A percentile compares a stretch with the other conserved stretches of the same genome.
These are phyloP conservation scores for Alnus rubra DNA, from an alignment of 306 rosid genomes.

Conservation along the genomic window DNA sequence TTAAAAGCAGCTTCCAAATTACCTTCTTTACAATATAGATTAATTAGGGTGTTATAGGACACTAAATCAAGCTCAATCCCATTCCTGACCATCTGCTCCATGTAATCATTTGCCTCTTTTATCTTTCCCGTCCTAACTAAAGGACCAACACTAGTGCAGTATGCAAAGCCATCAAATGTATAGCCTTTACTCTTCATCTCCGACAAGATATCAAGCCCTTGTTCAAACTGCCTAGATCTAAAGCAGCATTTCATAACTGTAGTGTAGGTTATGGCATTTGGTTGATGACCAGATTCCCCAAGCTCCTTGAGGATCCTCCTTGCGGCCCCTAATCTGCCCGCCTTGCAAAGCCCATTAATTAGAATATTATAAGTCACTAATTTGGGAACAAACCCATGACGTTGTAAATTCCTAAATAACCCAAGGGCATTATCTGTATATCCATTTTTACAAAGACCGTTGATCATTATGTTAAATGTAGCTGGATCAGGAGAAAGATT, in stretches of 20 bases:
- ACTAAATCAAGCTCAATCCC: slow-evolving; percentile 64
- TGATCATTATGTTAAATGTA: slow-evolving; percentile 66
- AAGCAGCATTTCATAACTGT: slow-evolving; percentile 72
- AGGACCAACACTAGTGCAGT: slow-evolving; percentile 69
- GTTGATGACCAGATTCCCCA: slow-evolving; percentile 50
- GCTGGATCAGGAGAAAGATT: slow-evolving; percentile 39
- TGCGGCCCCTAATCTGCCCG: slow-evolving; percentile 43
- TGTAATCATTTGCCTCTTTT: slow-evolving; percentile 53
- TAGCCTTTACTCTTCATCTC: slow-evolving; percentile 66
- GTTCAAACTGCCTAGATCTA: slow-evolving; percentile 40
- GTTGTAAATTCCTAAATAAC: slow-evolving; percentile 61
- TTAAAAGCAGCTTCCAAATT: slow-evolving; percentile 58
- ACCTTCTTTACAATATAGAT: slow-evolving; percentile 64
- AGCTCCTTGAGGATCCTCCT: slow-evolving; percentile 52
- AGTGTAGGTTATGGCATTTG: slow-evolving; percentile 65
- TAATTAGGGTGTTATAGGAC: slow-evolving; percentile 61
- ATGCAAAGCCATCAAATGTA: slow-evolving; percentile 67
- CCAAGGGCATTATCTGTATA: slow-evolving; percentile 53
- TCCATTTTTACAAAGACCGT: slow-evolving; percentile 68
- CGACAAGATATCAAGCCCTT: slow-evolving; percentile 62
- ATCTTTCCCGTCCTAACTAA: slow-evolving; percentile 62
- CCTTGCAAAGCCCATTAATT: slow-evolving; percentile 75
- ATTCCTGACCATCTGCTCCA: slow-evolving; percentile 44
- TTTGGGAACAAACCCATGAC: slow-evolving; percentile 61
- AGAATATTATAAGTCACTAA: slow-evolving; percentile 66